Base-by-base conservation (phyloP, 2,329 filamentous ascomycete genomes). In the Talaromyces sp. region DNA sequence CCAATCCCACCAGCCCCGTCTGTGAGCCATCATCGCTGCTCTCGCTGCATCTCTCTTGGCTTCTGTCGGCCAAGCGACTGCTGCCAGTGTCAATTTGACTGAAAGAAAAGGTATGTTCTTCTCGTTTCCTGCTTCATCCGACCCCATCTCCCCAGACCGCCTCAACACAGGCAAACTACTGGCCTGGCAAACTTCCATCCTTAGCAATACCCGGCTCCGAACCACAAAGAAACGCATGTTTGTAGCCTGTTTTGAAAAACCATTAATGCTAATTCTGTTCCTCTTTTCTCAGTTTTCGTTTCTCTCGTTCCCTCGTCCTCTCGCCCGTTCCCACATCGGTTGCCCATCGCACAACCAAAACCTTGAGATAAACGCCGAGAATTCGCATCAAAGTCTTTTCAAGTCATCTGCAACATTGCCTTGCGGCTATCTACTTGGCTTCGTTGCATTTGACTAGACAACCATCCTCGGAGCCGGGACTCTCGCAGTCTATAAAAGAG, bases 51-150 rank as follows among this genome's bases (percentile, higher is more conserved):
- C 29, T 41, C 31, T 41, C 24, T 61, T 60, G 62, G 65, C 64
- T 60, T 58, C 48, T 38, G 61, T 53, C 53, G 65, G 63, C 60
- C 60, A 67, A 74, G 74, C 74, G 72, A 75, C 67, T 65, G 67
- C 61, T 54, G 54, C 67, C 61, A 54, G 64, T 41, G 60, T 60
- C 60, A 63, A 58, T 68, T 67, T 66, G 62, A 61, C 66, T 63
- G 63, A 58, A 65, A 53, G 5, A 29, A 66, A 66, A 72, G 70
- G 73, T 75, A 62, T 60, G 73, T 72, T 65, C 61, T 64, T 65
- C 58, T 62, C 67, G 51, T 67, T 65, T 69, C 69, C 73, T 69
- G 68, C 67, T 61, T 68, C 69, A 68, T 72, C 73, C 70, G 69
- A 68, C 60, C 63, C 41, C 43, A 67, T 67, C 68, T 66, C 65